phyloP scores from a whole-genome alignment of 805 yeast genomes.

The Candida dajiaensis region DNA sequence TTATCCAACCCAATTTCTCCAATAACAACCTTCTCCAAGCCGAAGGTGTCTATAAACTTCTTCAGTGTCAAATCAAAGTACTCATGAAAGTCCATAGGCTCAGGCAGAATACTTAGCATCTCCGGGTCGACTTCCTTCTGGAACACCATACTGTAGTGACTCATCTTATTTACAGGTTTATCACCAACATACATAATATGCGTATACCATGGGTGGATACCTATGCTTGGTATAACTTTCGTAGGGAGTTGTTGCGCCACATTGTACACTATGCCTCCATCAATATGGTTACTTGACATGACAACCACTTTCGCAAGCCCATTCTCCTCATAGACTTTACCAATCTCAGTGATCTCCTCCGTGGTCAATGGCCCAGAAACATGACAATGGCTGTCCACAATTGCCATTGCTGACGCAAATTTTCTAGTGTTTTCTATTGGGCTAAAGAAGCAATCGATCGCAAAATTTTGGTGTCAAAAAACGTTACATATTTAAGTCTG shows the following conservation, averaged over 20 bases:
- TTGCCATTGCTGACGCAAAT: constrained; percentile 2
- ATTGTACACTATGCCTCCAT: constrained; percentile 24
- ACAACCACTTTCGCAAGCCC: constrained; percentile 18
- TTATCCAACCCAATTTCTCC: constrained; percentile 95
- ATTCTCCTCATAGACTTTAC: constrained; percentile 2
- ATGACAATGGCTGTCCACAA: constrained; percentile 34
- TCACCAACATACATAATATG: constrained; percentile 43
- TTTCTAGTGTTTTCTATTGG: neutral
- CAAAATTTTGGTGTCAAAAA: neutral
- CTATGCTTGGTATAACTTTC: constrained; percentile 43
- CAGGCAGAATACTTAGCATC: constrained; percentile 49
- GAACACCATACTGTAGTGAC: constrained; percentile 56
- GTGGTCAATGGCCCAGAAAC: constrained; percentile 14
- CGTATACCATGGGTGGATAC: constrained; percentile 91
- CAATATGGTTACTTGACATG: constrained; percentile 45
- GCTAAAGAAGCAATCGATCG: neutral
- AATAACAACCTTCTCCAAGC: constrained; percentile 33
- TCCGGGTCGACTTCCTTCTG: constrained; percentile 27
- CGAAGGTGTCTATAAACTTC: constrained; percentile 6
- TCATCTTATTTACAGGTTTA: constrained; percentile 26
- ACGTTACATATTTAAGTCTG: neutral
- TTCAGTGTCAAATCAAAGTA: constrained; percentile 23
- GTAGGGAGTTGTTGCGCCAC: constrained; percentile 9
- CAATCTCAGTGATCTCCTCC: constrained; percentile 2
- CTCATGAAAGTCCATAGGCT: constrained; percentile 42